phyloP scores from a whole-genome alignment of 2,329 filamentous ascomycete species.

The Colletotrichum sp. region DNA sequence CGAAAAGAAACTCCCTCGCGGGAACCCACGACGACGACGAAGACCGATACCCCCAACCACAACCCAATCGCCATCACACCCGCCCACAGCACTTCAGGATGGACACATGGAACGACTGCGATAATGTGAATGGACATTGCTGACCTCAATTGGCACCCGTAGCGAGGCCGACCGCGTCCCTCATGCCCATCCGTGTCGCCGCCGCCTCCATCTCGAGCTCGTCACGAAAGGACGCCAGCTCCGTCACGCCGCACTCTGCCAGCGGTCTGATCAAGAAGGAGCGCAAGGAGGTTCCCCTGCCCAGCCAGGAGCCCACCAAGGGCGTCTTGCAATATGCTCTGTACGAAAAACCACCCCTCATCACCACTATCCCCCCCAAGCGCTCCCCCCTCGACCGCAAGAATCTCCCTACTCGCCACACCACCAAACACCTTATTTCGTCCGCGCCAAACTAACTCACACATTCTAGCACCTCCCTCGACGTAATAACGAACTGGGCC shows the following conservation, averaged over 20 bases:
- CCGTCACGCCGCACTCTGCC: slow-evolving; percentile 54
- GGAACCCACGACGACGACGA: neutral
- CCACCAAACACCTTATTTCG: neutral
- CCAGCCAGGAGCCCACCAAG: slow-evolving; percentile 82
- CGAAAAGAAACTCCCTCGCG: neutral
- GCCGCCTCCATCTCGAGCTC: slow-evolving; percentile 71
- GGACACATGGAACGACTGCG: neutral
- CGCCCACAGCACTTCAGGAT: neutral
- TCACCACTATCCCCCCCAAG: neutral
- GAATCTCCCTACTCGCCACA: neutral
- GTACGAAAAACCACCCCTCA: slow-evolving; percentile 56
- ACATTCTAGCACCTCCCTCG: slow-evolving; percentile 70
- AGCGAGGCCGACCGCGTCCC: slow-evolving; percentile 70
- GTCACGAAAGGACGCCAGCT: slow-evolving; percentile 66
- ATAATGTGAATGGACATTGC: slow-evolving; percentile 23
- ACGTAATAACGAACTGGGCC: slow-evolving; percentile 83
- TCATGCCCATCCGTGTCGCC: slow-evolving; percentile 68
- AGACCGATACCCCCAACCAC: neutral
- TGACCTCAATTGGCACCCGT: slow-evolving; percentile 7
- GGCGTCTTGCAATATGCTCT: slow-evolving; percentile 84
- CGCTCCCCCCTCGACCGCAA: neutral
- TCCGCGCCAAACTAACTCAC: neutral
- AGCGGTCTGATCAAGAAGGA: slow-evolving; percentile 57
- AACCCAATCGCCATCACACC: neutral
- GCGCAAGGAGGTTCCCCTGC: slow-evolving; percentile 75